Evolutionary conservation across 495 filamentous ascomycete species (phyloP), one percentile per base, ranked within the genome.

Genomic region (Neurospora hispaniola): DNA sequence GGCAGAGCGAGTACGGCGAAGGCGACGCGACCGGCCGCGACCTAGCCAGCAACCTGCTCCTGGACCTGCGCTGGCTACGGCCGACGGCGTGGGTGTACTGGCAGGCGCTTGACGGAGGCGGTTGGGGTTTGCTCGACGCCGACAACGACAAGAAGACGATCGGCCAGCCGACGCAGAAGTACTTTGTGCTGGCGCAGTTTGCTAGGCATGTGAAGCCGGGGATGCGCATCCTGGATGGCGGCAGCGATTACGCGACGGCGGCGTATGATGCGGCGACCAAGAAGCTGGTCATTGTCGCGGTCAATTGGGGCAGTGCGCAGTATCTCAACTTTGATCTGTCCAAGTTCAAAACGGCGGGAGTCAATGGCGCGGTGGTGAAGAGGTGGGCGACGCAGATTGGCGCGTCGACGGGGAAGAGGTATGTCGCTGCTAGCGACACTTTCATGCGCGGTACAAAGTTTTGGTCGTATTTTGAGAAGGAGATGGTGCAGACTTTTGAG

Each of bases 1-100:
- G 81, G 81, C 80, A 83, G 44, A 82, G 80, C 72, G 81, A 83
- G 74, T 83, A 83, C 72, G 81, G 81, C 31, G 81, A 83, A 69
- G 72, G 70, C 35, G 81, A 83, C 66, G 79, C 79, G 5, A 80
- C 78, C 5, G 80, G 81, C 40, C 14, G 74, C 42, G 62, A 71
- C 11, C 74, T 83, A 23, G 79, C 73, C 35, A 78, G 74, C 38
- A 82, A 83, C 62, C 71, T 83, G 46, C 70, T 83, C 40, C 74
- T 83, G 18, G 81, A 83, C 70, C 72, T 83, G 44, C 72, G 74
- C 16, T 83, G 79, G 81, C 74, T 83, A n/a, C 69, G 72, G 62
- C 81, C 81, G 11, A 83, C 80, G 6, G 81, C 79, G 9, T 83
- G 81, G 81, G 81, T 83, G 12, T 83, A 82, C 71, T 83, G 81